Evolutionary conservation across 2,329 filamentous ascomycete genomes (phyloP), one percentile per base, ranked within the genome.

Genomic region (Penicillium sp.): DNA sequence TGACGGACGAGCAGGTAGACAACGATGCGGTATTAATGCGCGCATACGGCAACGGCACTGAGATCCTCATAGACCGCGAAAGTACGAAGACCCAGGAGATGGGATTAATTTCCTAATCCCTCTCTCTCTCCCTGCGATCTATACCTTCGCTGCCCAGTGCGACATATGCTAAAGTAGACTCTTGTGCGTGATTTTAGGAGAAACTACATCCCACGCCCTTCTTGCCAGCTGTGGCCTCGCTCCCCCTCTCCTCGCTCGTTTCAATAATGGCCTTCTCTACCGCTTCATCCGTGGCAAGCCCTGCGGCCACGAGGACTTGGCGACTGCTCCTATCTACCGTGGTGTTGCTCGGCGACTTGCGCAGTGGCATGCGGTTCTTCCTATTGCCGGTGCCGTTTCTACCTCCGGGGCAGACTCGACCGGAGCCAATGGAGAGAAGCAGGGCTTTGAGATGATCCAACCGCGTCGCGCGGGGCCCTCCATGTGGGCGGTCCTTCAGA

Each of bases 181-280:
- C 33, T 61, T 37, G 57, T 58, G 59, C 52, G 50, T 58, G 13
- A 55, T 55, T 66, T 60, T 69, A 86, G 84, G 84, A 74, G 85
- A 87, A 77, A 82, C 82, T 44, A 80, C 75, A 57, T 85, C 86
- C 72, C 95, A 99, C 77, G 92, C 92, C 72, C 83, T 97, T 56
- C 87, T 98, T 61, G 91, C 93, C 78, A 86, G 85, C 65, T 82
- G 92, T 68, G 86, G 87, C 67, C 87, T 99, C 53, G 95, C 95
- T 21, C 95, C 95, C 37, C 82, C 90, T 59, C 83, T 99, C 52
- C 84, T 98, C 57, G 95, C 93, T 54, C 89, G 93, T 64, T 99
- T 99, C 81, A 84, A 92, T 68, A 99, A 99, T 73, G 95, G 95
- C 65, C 90, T 99, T 78, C 84, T 99, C 70, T 99, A 99, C 80